Percentiles rank a stretch among this genome's conserved stretches.
These are phyloP conservation scores for Auriscalpium vulgare DNA, from an alignment of 768 basidiomycete species.

Conservation along the genomic window DNA sequence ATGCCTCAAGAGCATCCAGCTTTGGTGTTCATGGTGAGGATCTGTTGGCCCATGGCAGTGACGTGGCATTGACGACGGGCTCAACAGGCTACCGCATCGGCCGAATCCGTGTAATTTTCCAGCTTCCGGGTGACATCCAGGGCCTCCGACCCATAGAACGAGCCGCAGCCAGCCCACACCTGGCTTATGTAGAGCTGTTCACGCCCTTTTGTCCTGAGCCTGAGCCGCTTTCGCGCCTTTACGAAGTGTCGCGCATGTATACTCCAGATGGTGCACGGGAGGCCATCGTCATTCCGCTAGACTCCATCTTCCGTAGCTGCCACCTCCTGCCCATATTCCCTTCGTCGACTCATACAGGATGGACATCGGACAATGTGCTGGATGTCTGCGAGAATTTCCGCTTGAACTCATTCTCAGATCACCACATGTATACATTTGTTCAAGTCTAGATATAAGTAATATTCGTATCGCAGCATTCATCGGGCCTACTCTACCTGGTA, in stretches of 20 bases:
- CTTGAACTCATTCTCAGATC: neutral
- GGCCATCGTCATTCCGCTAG: too few relatives aligned
- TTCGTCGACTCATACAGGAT: neutral
- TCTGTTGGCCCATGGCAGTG: too few relatives aligned
- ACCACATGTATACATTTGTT: neutral
- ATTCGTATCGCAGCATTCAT: neutral
- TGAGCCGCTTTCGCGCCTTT: neutral
- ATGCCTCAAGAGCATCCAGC: too few relatives aligned
- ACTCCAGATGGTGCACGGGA: neutral
- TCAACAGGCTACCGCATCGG: too few relatives aligned
- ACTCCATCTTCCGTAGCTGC: neutral
- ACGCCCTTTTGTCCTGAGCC: too few relatives aligned
- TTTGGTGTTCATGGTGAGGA: too few relatives aligned
- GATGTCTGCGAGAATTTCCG: neutral
- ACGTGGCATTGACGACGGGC: too few relatives aligned
- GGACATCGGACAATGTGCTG: neutral
- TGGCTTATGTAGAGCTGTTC: too few relatives aligned
- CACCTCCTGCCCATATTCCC: neutral
- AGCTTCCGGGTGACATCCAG: too few relatives aligned
- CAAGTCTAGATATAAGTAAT: neutral
- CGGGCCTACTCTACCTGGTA: neutral
- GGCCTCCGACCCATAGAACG: too few relatives aligned
- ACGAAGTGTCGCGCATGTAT: neutral
- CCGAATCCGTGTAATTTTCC: too few relatives aligned
- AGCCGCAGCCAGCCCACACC: too few relatives aligned